Percentiles rank a stretch among this genome's conserved stretches.
phyloP scores from a whole-genome alignment of 768 basidiomycete species.

The Suillus subaureus region DNA sequence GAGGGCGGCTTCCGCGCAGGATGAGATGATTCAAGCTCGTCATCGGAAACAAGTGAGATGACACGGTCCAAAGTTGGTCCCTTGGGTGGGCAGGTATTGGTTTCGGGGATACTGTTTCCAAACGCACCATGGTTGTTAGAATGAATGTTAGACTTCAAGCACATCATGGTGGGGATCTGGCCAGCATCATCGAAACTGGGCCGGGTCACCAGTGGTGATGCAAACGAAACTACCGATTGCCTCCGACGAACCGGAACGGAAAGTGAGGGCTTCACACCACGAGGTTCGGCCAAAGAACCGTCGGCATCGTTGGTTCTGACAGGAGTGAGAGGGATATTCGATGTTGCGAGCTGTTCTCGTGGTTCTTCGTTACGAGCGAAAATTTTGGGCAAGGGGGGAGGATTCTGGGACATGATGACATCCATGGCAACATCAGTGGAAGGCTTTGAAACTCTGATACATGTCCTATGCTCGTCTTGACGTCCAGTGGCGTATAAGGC shows the following conservation, averaged over 20 bases:
- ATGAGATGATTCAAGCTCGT: neutral
- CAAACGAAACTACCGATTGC: neutral
- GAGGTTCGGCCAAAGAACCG: neutral
- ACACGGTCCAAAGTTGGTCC: neutral
- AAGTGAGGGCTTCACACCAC: neutral
- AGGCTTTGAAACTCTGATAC: neutral
- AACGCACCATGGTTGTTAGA: neutral
- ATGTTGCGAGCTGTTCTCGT: neutral
- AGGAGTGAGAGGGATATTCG: too few relatives aligned
- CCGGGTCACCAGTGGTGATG: neutral
- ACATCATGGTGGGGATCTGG: neutral
- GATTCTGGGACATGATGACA: neutral
- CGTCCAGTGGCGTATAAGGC: neutral
- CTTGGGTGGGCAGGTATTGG: neutral
- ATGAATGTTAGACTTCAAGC: neutral
- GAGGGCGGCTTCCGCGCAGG: neutral
- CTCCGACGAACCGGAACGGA: neutral
- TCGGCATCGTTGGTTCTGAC: neutral
- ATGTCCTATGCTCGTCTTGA: neutral
- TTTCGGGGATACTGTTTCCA: neutral
- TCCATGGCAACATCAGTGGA: neutral
- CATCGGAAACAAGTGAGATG: neutral
- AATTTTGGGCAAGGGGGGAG: neutral
- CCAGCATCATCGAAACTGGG: neutral
- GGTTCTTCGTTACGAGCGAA: neutral